Evolutionary conservation across 768 basidiomycete species (phyloP).

Genomic region (Hygrophorus russula): DNA sequence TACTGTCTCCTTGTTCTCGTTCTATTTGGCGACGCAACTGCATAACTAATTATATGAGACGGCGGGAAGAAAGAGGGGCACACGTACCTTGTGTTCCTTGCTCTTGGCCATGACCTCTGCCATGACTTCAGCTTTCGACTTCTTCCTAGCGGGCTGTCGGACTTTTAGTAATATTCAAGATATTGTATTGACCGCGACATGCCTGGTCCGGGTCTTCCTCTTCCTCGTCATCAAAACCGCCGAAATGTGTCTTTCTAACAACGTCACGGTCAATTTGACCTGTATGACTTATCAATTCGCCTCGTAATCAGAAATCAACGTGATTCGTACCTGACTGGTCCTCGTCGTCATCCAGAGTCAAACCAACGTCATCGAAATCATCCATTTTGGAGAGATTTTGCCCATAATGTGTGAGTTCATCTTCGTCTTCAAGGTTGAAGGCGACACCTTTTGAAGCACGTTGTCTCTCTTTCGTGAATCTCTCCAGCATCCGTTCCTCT

Average conservation of each 20-base stretch:
- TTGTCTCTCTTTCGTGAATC: slow-evolving; percentile 88
- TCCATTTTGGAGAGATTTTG: slow-evolving; percentile 78
- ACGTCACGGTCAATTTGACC: slow-evolving; percentile 60
- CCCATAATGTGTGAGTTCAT: slow-evolving; percentile 86
- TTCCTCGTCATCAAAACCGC: slow-evolving; percentile 72
- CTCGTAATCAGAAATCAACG: background rate
- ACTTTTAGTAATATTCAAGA: slow-evolving; percentile 3
- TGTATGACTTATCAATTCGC: slow-evolving; percentile 13
- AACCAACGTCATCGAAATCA: slow-evolving; percentile 67
- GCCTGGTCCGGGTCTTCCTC: slow-evolving; percentile 37
- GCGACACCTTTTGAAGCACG: slow-evolving; percentile 59
- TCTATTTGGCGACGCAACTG: slow-evolving; percentile 84
- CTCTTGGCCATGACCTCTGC: slow-evolving; percentile 95
- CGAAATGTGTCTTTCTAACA: slow-evolving; percentile 69
- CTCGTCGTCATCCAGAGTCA: slow-evolving; percentile 48
- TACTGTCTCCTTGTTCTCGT: slow-evolving; percentile 72
- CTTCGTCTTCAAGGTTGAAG: slow-evolving; percentile 90
- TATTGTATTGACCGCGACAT: background rate
- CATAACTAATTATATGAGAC: background rate
- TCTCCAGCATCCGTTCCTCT: slow-evolving; percentile 94
- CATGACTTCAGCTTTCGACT: slow-evolving; percentile 94
- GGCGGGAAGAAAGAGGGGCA: background rate
- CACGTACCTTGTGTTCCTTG: slow-evolving; percentile 81
- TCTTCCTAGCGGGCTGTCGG: slow-evolving; percentile 68
- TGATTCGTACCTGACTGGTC: slow-evolving; percentile 33